Percentiles rank a stretch among this genome's conserved stretches.
Evolutionary conservation across 495 filamentous ascomycete species (phyloP).

Genomic region (Podospora comata): DNA sequence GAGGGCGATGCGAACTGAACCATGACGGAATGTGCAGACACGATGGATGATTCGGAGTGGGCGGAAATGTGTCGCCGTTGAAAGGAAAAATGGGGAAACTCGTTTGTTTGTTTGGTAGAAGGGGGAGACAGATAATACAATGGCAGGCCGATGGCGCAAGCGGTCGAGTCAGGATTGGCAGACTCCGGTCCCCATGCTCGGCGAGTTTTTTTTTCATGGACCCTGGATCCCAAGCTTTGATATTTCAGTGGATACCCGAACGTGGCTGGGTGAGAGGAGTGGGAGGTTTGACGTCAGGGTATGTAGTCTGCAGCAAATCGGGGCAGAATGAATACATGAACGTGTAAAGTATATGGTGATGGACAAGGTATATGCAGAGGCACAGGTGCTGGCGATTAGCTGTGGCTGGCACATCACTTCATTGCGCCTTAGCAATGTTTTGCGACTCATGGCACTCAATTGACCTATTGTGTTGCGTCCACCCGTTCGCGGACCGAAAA

Average conservation of each 20-base stretch:
- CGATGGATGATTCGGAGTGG: background rate
- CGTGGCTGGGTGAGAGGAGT: background rate
- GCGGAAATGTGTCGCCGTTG: background rate
- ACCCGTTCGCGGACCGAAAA: background rate
- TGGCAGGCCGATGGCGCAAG: slow-evolving; percentile 10
- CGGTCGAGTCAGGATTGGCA: slow-evolving; percentile 6
- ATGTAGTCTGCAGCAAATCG: too few relatives aligned
- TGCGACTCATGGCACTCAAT: background rate
- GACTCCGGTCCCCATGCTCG: slow-evolving; percentile 12
- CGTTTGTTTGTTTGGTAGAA: background rate
- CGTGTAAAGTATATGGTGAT: too few relatives aligned
- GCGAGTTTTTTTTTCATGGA: slow-evolving; percentile 17
- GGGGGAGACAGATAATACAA: background rate
- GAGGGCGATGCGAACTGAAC: slow-evolving; percentile 19
- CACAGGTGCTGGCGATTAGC: too few relatives aligned
- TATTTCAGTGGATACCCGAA: background rate
- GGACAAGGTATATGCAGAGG: too few relatives aligned
- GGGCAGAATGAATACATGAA: too few relatives aligned
- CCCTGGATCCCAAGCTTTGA: background rate
- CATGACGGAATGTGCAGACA: slow-evolving; percentile 14
- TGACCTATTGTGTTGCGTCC: background rate
- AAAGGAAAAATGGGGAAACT: background rate
- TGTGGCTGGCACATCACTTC: too few relatives aligned
- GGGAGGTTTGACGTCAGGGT: background rate
- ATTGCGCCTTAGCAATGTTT: background rate